phyloP scores from a whole-genome alignment of 805 yeast genomes.

The Cyberlindnera misumaiensis region DNA sequence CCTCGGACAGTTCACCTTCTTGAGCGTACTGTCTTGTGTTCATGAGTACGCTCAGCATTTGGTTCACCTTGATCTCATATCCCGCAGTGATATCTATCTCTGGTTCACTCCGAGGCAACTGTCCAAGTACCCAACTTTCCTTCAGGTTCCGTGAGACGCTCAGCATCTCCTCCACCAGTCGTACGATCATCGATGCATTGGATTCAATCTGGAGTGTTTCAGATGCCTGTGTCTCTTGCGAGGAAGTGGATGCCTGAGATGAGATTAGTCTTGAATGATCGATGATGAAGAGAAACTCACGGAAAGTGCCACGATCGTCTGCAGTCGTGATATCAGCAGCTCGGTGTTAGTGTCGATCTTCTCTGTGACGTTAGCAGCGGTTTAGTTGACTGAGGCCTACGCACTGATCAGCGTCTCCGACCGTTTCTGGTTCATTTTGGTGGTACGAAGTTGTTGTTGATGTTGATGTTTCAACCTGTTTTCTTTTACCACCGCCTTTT shows the following conservation, averaged over 20 bases:
- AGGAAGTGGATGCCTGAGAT: conserved; percentile 25
- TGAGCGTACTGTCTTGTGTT: conserved; percentile 7
- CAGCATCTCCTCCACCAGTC: conserved; percentile 47
- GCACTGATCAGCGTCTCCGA: conserved; percentile 34
- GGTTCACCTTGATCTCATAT: conserved; percentile 6
- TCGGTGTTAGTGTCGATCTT: conserved; percentile 47
- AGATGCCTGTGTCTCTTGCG: conserved; percentile 35
- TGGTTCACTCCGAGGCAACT: conserved; percentile 31
- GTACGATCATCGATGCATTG: conserved; percentile 42
- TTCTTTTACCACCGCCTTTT: background rate
- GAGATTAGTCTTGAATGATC: background rate
- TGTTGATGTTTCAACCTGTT: background rate
- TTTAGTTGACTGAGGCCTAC: conserved; percentile 9
- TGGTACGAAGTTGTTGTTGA: background rate
- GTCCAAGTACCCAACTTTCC: conserved; percentile 54
- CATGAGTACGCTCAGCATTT: conserved; percentile 7
- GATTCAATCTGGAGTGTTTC: conserved; percentile 51
- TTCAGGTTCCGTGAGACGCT: conserved; percentile 41
- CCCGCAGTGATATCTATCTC: conserved; percentile 10
- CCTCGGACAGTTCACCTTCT: conserved; percentile 2
- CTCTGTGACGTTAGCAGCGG: conserved; percentile 23
- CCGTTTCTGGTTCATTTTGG: conserved; percentile 37
- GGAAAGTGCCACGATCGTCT: conserved; percentile 45
- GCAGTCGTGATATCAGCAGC: conserved; percentile 44
- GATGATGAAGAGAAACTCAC: conserved; percentile 14